Base-by-base conservation (phyloP, 441 rosid species). In the Melastoma candidum region DNA sequence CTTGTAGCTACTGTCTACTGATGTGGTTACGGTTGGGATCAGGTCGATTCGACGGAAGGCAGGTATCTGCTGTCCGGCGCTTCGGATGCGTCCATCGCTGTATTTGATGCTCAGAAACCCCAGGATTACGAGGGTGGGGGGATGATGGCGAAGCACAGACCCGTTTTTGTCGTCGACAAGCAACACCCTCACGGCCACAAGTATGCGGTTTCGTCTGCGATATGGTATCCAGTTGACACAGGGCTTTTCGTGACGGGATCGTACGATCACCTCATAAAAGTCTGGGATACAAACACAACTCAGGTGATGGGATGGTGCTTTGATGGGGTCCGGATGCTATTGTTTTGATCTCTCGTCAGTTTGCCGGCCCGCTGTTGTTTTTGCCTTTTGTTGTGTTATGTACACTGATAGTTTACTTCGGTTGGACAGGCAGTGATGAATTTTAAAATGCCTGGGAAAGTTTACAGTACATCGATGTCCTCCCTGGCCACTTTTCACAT, bases 211-310 rank as follows among this genome's bases (percentile, higher is more conserved):
- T 79, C 96, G 49, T 77, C 92, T 8, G 98, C 97, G 52, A 64
- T 79, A 12, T 92, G 98, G 97, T 92, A 92, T 75, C 92, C 97
- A 46, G 69, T 92, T 11, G 98, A 92, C 77, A 92, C 97, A 0
- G 97, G 98, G 59, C 78, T 92, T 3, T 92, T 88, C 56, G 24
- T 92, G 32, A 85, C 98, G 0, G 96, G 89, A 57, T 92, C 98
- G 0, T 85, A 63, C 64, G 95, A 88, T 71, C 85, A 82, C 61
- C 72, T 64, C 50, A 64, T 92, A 1, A 92, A 92, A 76, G 85
- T 92, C 48, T 92, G 98, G 97, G 98, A 88, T 68, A 82, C 98
- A 44, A 92, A 92, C 65, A 70, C 85, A 53, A 71, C 82, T 14
- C 95, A 80, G 87, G 98, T 77, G 59, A 3, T 12, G 46, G 26